Base-by-base conservation (phyloP, 495 filamentous ascomycete species). In the Astrothelium subdiscretum region DNA sequence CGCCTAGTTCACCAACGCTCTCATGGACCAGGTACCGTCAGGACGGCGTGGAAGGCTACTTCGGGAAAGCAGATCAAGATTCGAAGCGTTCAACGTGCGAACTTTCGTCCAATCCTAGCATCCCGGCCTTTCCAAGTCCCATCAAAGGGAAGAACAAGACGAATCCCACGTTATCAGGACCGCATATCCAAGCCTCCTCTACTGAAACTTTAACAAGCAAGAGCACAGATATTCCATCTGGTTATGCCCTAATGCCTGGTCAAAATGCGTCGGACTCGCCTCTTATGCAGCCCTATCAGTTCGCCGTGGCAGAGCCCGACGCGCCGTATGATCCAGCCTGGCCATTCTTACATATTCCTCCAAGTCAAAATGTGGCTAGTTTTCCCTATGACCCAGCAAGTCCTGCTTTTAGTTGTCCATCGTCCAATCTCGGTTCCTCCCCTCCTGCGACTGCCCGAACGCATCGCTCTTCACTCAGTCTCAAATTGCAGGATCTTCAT, bases 111-210 rank as follows among this genome's bases (percentile, higher is more conserved):
- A 57, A 64, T 6, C 63, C 66, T 43, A 72, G 60, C 52, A 71
- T 73, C 52, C 65, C 68, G 0, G 57, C 3, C 2, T 71, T 75
- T 59, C 71, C 70, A 1, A 68, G 62, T 51, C 71, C 72, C n/a
- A 65, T 59, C 32, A 35, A 63, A 57, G 63, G 52, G 13, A 69
- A 65, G 58, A 42, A 63, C 22, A 10, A 29, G 12, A 24, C 48
- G 22, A 54, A 8, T 54, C 20, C 48, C 20, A 54, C 24, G 24
- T 5, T 4, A 8, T 29, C 24, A 54, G 12, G 15, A n/a, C 15
- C 24, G 20, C 24, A 20, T 29, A 20, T 24, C 11, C 20, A 29
- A 24, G 5, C 24, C 26, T 29, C 48, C 11, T 48, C 5, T 11
- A 10, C 22, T 66, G 43, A 27, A 57, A 22, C 13, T 32, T 62